Evolutionary conservation across 257 asterid genomes (phyloP).

Genomic region (Cruciata laevipes): DNA sequence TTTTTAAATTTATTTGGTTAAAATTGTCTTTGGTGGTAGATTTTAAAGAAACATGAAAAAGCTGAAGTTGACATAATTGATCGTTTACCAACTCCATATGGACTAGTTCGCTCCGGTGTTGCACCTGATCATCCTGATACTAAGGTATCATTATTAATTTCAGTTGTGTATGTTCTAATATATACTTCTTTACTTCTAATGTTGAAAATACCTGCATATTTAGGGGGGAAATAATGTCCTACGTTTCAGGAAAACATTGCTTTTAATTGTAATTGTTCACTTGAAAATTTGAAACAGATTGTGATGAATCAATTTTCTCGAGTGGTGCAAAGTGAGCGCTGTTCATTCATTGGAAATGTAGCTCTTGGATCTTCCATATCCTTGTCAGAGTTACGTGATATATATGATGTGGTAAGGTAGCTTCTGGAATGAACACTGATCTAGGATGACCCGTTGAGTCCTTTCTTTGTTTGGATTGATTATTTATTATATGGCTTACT

Average conservation of each 20-base stretch:
- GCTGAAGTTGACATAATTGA: constrained; percentile 85
- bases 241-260: constrained; percentile 12
- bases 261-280: constrained; percentile 31
- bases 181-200: not conserved
- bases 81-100: constrained; percentile 89
- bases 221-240: not conserved
- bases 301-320: constrained; percentile 85
- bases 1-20: not conserved
- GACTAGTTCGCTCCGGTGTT: constrained; percentile 88
- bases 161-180: not conserved
- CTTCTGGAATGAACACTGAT: not conserved
- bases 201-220: not conserved
- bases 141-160: constrained; percentile 36
- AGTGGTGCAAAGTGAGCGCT: constrained; percentile 59
- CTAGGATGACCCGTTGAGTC: not conserved
- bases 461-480: not conserved
- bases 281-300: constrained; percentile 52
- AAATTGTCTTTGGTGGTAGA: constrained; percentile 26
- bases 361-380: constrained; percentile 68
- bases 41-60: constrained; percentile 63
- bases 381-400: constrained; percentile 64
- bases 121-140: constrained; percentile 99
- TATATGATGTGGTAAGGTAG: constrained; percentile 72
- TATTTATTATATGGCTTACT: not conserved
- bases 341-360: constrained; percentile 85